A percentile compares a stretch with the other conserved stretches of the same genome.
phyloP scores from a whole-genome alignment of 352 stramenopile species.

The Phytophthora podocarpi region DNA sequence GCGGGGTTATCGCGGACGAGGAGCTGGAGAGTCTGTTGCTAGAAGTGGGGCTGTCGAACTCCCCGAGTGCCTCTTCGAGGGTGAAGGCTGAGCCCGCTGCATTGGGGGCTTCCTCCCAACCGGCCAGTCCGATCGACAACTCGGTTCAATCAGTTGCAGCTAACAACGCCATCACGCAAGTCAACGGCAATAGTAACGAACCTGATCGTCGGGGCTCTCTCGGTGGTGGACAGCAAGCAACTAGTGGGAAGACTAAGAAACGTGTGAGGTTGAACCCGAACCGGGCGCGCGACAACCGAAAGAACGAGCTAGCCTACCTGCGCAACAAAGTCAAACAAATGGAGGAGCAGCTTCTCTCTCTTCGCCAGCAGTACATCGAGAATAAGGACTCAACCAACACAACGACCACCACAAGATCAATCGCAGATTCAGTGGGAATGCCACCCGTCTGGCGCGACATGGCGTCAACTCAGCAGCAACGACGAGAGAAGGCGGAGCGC shows the following conservation, averaged over 20 bases:
- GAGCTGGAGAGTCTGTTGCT: slow-evolving; percentile 39
- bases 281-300: slow-evolving; percentile 42
- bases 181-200: not conserved
- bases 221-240: not conserved
- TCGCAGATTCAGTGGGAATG: slow-evolving; percentile 14
- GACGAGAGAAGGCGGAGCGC: slow-evolving; percentile 41
- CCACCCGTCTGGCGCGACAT: slow-evolving; percentile 44
- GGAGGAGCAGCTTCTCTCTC: slow-evolving; percentile 34
- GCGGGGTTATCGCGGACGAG: slow-evolving; percentile 25
- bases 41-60: slow-evolving; percentile 29
- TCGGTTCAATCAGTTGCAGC: not conserved
- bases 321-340: slow-evolving; percentile 54
- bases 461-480: slow-evolving; percentile 34
- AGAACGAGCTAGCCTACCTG: slow-evolving; percentile 47
- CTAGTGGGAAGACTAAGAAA: slow-evolving; percentile 30
- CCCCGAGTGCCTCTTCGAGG: not conserved
- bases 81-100: slow-evolving; percentile 9
- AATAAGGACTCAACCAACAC: slow-evolving; percentile 21
- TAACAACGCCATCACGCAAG: not conserved
- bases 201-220: not conserved
- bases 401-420: slow-evolving; percentile 6
- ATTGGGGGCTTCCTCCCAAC: not conserved
- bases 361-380: slow-evolving; percentile 34
- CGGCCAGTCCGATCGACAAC: not conserved
- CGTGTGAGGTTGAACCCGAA: slow-evolving; percentile 41